These are phyloP conservation scores for Leishmania gerbilli DNA, from an alignment of 208 protist genomes.

Conservation along the genomic window DNA sequence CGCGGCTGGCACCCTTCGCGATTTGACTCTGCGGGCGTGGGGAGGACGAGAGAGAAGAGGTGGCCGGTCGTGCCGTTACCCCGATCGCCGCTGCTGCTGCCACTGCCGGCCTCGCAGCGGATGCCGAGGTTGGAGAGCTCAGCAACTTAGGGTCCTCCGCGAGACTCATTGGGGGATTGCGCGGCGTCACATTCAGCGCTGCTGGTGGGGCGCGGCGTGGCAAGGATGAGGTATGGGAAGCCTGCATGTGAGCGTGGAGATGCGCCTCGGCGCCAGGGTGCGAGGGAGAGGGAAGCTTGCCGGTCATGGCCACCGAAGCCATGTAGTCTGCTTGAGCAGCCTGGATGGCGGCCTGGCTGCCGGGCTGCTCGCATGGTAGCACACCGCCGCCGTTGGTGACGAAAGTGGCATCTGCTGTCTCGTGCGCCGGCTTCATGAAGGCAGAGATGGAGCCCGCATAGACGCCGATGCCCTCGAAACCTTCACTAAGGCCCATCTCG, in stretches of 20 bases:
- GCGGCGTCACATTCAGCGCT: slow-evolving; percentile 9
- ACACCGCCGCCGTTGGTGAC: slow-evolving; percentile 14
- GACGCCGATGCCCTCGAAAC: slow-evolving; percentile 61
- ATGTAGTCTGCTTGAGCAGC: slow-evolving; percentile 61
- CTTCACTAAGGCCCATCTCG: slow-evolving; percentile 67
- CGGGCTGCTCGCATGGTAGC: slow-evolving; percentile 68
- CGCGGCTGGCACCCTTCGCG: slow-evolving; percentile 8
- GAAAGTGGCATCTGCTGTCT: slow-evolving; percentile 30
- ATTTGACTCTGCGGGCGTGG: neutral
- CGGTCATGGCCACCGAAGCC: slow-evolving; percentile 58
- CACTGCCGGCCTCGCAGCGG: slow-evolving; percentile 1
- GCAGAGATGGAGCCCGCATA: slow-evolving; percentile 87
- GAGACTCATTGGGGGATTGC: slow-evolving; percentile 6
- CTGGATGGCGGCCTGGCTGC: slow-evolving; percentile 42
- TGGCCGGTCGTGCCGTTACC: neutral
- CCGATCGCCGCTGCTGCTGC: neutral
- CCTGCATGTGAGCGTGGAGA: neutral
- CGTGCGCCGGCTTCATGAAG: slow-evolving; percentile 65
- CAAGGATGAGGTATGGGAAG: slow-evolving; percentile 15
- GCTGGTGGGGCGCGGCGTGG: slow-evolving; percentile 22
- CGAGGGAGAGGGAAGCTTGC: slow-evolving; percentile 59
- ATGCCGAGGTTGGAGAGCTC: neutral
- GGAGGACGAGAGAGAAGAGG: slow-evolving; percentile 1
- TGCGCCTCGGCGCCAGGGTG: neutral
- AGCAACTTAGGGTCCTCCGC: neutral